phyloP scores from a whole-genome alignment of 768 basidiomycete genomes.

The Macrolepiota dolichaula region DNA sequence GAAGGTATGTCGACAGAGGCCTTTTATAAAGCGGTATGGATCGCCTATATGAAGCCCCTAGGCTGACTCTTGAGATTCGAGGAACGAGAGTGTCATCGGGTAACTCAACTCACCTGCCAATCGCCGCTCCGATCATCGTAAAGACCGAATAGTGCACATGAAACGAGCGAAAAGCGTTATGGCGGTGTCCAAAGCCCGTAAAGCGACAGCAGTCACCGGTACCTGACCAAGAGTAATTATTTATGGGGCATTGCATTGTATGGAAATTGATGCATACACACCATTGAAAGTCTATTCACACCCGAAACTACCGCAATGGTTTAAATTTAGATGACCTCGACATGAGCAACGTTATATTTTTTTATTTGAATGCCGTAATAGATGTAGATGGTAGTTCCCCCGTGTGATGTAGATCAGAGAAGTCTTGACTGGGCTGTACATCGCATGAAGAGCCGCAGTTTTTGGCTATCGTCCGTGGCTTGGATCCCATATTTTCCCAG shows the following conservation, averaged over 20 bases:
- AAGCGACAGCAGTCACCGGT: background rate
- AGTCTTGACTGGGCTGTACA: background rate
- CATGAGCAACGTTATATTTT: background rate
- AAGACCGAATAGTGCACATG: background rate
- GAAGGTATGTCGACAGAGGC: background rate
- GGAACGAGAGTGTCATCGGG: background rate
- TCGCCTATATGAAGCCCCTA: background rate
- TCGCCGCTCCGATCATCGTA: background rate
- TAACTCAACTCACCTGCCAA: background rate
- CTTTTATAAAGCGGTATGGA: background rate
- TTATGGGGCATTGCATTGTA: background rate
- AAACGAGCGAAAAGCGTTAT: background rate
- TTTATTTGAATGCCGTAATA: background rate
- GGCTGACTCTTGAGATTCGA: background rate
- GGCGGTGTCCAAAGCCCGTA: constrained; percentile 2
- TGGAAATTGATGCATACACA: background rate
- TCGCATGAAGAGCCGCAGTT: background rate
- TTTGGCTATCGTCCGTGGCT: background rate
- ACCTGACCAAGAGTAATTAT: background rate
- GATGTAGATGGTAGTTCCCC: background rate
- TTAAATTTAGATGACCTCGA: background rate
- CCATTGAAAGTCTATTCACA: background rate
- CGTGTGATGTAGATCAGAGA: background rate
- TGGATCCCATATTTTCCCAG: background rate
- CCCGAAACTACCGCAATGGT: background rate